Conservation (phyloP, 2,329 filamentous ascomycete species). For the Phialophora expanda region DNA sequence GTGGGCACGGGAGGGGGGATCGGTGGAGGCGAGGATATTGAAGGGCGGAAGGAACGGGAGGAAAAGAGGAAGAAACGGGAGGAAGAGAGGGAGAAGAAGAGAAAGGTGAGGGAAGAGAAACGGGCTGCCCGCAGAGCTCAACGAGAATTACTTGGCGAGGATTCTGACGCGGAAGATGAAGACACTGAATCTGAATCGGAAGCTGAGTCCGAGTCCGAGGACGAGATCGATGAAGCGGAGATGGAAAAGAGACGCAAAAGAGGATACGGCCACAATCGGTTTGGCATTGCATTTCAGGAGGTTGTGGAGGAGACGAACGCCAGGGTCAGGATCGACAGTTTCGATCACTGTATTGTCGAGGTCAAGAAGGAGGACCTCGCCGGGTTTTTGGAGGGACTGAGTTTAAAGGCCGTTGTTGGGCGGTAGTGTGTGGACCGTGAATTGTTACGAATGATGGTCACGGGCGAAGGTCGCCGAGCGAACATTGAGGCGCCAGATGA, state of each 20-base stretch:
- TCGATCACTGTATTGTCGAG: conserved; percentile 96
- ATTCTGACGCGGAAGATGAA: conserved; percentile 65
- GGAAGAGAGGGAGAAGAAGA: conserved; percentile 67
- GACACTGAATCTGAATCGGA: conserved; percentile 68
- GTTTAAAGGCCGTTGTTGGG: conserved; percentile 82
- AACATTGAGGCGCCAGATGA: no score
- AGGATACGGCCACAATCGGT: conserved; percentile 81
- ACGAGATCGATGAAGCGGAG: conserved; percentile 60
- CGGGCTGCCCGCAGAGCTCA: conserved; percentile 62
- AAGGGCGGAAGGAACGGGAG: conserved; percentile 67
- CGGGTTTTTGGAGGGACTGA: conserved; percentile 88
- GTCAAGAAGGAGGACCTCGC: conserved; percentile 94
- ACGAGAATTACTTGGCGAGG: conserved; percentile 62
- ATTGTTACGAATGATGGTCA: neutral
- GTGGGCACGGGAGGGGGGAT: conserved; percentile 88
- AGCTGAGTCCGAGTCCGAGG: conserved; percentile 50
- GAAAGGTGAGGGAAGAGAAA: conserved; percentile 65
- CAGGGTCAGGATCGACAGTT: conserved; percentile 89
- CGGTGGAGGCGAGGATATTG: conserved; percentile 74
- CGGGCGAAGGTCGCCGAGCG: neutral
- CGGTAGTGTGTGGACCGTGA: conserved; percentile 10
- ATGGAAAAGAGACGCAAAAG: conserved; percentile 61
- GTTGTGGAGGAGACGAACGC: conserved; percentile 91
- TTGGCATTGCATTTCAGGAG: conserved; percentile 94
- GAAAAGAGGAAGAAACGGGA: conserved; percentile 69